Base-by-base conservation (phyloP, 1,284 basidiomycete genomes). In the Tremellales sp. region DNA sequence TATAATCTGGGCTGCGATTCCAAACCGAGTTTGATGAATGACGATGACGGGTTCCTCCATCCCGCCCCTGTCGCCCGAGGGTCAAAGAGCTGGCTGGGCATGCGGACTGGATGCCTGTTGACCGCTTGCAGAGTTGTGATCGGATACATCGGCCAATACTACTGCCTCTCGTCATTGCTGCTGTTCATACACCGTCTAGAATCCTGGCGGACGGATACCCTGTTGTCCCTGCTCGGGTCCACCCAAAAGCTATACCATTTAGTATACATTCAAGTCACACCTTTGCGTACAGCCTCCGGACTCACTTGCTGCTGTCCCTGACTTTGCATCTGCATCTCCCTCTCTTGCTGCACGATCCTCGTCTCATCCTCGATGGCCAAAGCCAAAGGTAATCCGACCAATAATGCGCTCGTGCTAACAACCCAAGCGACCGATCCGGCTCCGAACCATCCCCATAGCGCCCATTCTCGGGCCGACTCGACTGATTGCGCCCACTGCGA, bases 331-430 rank as follows among this genome's bases (percentile, higher is more conserved):
- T 89, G 77, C 81, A 92, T 84, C 75, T 97, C 92, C 77, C 89
- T 86, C 77, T 98, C 94, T 76, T 97, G 93, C 50, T 86, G 85
- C 4, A 92, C 86, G 53, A 96, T 83, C 76, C 91, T 90, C 45
- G 87, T 86, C 78, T 98, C 94, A 75, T 96, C 94, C 75, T 98
- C 94, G 57, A 97, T 81, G 49, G 85, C 87, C 59, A 98, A 80
- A 2, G 92, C 91, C 58, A 97, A 81, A 24, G 94, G 94, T 43
- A 98, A 80, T 6, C 89, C 96, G 44, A 98, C 85, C 52, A 98
- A 82, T 43, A 98, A 79, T 1, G 92, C 91, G 42, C 86, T 90
- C 15, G 94, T 98, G 51, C 90, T 94, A 67, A 94, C 79, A 57
- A 97, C 82, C 94, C 94, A 98, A 46, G 91, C 87, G 65, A 93